Percentiles rank a stretch among this genome's conserved stretches.
Evolutionary conservation across 805 yeast species (phyloP).

Genomic region (Candida odintsovae): DNA sequence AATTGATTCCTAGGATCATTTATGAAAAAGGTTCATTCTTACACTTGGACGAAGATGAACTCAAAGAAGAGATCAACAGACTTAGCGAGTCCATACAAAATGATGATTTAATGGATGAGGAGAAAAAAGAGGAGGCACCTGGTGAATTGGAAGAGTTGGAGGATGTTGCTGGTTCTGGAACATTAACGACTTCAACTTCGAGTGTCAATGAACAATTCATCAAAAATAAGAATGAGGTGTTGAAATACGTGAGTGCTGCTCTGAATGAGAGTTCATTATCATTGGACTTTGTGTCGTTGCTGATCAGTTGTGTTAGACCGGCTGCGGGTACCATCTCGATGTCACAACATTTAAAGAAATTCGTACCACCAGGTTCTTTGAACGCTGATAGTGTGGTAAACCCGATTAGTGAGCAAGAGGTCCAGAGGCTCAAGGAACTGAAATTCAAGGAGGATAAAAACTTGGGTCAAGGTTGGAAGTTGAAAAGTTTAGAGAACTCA

Average conservation of each 20-base stretch:
- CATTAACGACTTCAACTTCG: conserved; percentile 9
- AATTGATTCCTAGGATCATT: conserved; percentile 54
- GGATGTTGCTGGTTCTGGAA: conserved; percentile 8
- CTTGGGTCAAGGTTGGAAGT: conserved; percentile 69
- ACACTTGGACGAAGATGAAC: conserved; percentile 47
- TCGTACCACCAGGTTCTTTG: conserved; percentile 71
- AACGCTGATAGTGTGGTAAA: conserved; percentile 34
- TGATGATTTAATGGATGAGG: background rate
- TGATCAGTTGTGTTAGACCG: conserved; percentile 77
- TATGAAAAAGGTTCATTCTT: conserved; percentile 52
- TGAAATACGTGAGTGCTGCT: conserved; percentile 55
- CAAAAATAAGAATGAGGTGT: conserved; percentile 46
- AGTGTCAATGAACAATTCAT: conserved; percentile 35
- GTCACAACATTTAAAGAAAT: conserved; percentile 75
- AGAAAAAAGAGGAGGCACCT: conserved; percentile 3
- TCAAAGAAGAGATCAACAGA: conserved; percentile 37
- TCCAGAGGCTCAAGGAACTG: conserved; percentile 7
- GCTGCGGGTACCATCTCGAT: conserved; percentile 83
- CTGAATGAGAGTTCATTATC: conserved; percentile 86
- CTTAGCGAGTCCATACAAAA: background rate
- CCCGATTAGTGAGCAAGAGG: conserved; percentile 16
- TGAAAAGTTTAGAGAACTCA: conserved; percentile 58
- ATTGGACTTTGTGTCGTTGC: conserved; percentile 77
- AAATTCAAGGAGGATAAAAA: conserved; percentile 19
- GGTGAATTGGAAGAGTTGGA: background rate